Evolutionary conservation across 768 basidiomycete species (phyloP), one percentile per base, ranked within the genome.

Genomic region (Lactarius trivialis): DNA sequence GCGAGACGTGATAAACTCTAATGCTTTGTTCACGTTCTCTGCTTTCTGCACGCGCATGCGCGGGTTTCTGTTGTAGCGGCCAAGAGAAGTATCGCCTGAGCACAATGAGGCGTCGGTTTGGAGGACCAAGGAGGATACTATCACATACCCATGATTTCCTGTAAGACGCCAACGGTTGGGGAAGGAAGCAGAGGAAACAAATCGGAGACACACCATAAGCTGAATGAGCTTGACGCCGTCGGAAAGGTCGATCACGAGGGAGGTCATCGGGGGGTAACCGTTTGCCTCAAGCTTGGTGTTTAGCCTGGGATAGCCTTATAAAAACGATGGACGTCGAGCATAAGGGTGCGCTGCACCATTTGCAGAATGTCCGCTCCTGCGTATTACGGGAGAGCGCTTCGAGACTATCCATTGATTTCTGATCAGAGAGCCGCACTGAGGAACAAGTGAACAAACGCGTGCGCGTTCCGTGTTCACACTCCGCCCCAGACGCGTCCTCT

Each of bases 161-260:
- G 70, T 5, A 45, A n/a, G n/a, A 41, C 26, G 39, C 21, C 14
- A 21, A 34, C 37, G n/a, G 52, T 61, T 51, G 28, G 60, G 58
- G 45, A 63, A 32, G 11, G 24, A 48, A 28, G 57, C n/a, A 39
- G 12, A 11, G 26, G 17, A 49, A 43, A 19, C 28, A 55, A 33
- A 41, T 32, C 21, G 50, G 39, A 41, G 33, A 64, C 73, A 57
- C 59, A 92, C 94, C 89, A 92, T 93, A 36, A 99, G 81, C 72
- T 98, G 95, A 65, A 98, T 97, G 45, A 99, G 81, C 64, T 91
- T 85, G 21, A 97, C 94, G 36, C 97, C 97, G 76, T 98, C 95
- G 6, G 89, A 92, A 56, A 98, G 84, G 78, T 98, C 97, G 58
- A 82, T 81, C 30, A 93, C 88, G 7, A 99, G 82, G 55, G 94